phyloP scores from a whole-genome alignment of 2,329 filamentous ascomycete genomes.

The Aspergillus hiratsukae region DNA sequence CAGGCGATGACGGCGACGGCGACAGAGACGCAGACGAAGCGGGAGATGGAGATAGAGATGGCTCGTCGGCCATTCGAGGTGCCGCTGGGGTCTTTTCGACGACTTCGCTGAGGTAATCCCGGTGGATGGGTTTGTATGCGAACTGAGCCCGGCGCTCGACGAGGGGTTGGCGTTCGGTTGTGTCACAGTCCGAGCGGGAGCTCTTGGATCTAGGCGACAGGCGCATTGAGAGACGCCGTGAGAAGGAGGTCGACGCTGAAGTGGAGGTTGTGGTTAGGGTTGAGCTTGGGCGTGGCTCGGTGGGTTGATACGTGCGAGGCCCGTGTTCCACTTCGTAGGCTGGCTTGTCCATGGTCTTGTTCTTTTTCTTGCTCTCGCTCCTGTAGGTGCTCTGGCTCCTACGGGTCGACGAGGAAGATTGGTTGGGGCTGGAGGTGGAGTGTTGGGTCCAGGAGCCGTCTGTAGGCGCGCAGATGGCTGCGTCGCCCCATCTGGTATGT shows the following conservation, averaged over 20 bases:
- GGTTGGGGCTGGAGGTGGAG: slow-evolving; percentile 20
- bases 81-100: slow-evolving; percentile 15
- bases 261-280: slow-evolving; percentile 9
- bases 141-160: slow-evolving; percentile 21
- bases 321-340: slow-evolving; percentile 24
- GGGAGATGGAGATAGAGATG: not conserved
- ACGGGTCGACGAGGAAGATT: slow-evolving; percentile 10
- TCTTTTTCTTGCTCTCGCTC: slow-evolving; percentile 2
- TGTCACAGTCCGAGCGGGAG: slow-evolving; percentile 2
- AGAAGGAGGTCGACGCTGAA: slow-evolving; percentile 17
- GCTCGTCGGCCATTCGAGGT: not conserved
- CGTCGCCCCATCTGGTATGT: slow-evolving; percentile 39
- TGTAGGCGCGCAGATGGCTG: slow-evolving; percentile 33
- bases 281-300: slow-evolving; percentile 4
- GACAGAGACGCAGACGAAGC: not conserved
- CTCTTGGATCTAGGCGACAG: slow-evolving; percentile 21
- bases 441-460: slow-evolving; percentile 37
- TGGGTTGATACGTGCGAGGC: slow-evolving; percentile 5
- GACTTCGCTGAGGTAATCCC: slow-evolving; percentile 29
- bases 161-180: not conserved
- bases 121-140: slow-evolving; percentile 30
- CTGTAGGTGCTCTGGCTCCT: not conserved
- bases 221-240: slow-evolving; percentile 26
- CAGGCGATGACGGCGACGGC: not conserved
- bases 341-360: slow-evolving; percentile 15